phyloP scores from a whole-genome alignment of 2,329 filamentous ascomycete genomes.

The Fusarium solani-melongenae region DNA sequence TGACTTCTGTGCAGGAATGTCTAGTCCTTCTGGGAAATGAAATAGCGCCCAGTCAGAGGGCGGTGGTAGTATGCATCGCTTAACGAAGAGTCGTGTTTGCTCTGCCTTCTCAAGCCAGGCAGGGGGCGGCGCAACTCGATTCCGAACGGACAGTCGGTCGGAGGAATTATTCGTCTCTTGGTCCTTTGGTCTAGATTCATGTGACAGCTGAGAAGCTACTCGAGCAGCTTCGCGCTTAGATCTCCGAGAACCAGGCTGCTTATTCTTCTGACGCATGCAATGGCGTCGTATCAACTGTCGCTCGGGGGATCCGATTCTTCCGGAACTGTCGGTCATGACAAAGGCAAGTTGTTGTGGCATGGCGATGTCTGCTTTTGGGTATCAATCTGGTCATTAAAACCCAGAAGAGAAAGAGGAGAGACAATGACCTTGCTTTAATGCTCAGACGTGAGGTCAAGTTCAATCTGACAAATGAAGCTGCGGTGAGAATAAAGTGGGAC shows the following conservation, averaged over 20 bases:
- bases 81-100: not conserved
- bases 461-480: not conserved
- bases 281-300: not conserved
- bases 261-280: not conserved
- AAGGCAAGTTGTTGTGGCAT: not conserved
- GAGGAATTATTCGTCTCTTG: not conserved
- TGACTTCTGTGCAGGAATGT: not conserved
- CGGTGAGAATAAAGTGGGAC: not conserved
- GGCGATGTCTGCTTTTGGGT: not conserved
- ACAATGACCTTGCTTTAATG: not conserved
- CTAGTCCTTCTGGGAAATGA: not conserved
- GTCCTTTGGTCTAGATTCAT: not conserved
- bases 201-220: not conserved
- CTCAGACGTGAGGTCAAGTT: not conserved
- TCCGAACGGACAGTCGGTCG: not conserved
- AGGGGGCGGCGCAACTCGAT: not conserved
- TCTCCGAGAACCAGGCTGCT: not conserved
- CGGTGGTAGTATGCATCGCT: not conserved
- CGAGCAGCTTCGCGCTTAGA: not conserved
- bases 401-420: not conserved
- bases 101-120: not conserved
- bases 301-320: not conserved
- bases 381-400: not conserved
- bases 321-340: not conserved
- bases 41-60: not conserved